These are phyloP conservation scores for Phytomonas francai DNA, from an alignment of 208 protist genomes.

Conservation along the genomic window DNA sequence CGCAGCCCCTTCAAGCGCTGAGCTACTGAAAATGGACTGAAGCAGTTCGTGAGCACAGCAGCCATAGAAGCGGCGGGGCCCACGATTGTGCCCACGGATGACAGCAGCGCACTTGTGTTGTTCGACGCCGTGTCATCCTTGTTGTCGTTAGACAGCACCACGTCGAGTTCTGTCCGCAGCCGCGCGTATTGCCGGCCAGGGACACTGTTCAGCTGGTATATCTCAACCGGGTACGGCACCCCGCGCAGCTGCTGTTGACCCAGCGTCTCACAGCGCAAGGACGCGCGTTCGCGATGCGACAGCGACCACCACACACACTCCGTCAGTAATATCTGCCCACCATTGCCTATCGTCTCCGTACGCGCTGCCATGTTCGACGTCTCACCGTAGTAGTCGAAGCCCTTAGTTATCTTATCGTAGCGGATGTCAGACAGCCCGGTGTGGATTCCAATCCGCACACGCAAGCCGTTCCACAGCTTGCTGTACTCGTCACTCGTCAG, in stretches of 20 bases:
- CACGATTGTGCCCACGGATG: conserved; percentile 15
- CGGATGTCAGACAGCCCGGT: conserved; percentile 56
- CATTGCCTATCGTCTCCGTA: conserved; percentile 57
- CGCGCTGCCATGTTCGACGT: conserved; percentile 79
- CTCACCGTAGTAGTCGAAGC: conserved; percentile 79
- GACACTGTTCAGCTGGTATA: conserved; percentile 52
- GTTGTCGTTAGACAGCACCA: conserved; percentile 17
- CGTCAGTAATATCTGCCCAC: conserved; percentile 65
- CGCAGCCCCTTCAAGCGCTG: conserved; percentile 28
- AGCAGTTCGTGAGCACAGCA: conserved; percentile 25
- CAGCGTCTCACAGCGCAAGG: conserved; percentile 13
- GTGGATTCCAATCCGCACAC: conserved; percentile 55
- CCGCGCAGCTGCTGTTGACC: conserved; percentile 38
- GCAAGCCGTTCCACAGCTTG: conserved; percentile 32
- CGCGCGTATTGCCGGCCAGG: conserved; percentile 27
- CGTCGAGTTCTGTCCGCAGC: conserved; percentile 45
- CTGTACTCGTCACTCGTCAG: conserved; percentile 29
- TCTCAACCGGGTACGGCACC: conserved; percentile 43
- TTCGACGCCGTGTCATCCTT: conserved; percentile 10
- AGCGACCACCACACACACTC: conserved; percentile 32
- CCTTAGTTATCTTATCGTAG: conserved; percentile 44
- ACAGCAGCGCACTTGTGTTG: conserved; percentile 18
- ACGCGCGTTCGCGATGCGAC: conserved; percentile 14
- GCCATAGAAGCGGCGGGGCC: conserved; percentile 15
- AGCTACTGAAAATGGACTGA: conserved; percentile 24